A percentile compares a stretch with the other conserved stretches of the same genome.
Evolutionary conservation across 2,329 filamentous ascomycete species (phyloP).

Genomic region (Orbilia javanica): DNA sequence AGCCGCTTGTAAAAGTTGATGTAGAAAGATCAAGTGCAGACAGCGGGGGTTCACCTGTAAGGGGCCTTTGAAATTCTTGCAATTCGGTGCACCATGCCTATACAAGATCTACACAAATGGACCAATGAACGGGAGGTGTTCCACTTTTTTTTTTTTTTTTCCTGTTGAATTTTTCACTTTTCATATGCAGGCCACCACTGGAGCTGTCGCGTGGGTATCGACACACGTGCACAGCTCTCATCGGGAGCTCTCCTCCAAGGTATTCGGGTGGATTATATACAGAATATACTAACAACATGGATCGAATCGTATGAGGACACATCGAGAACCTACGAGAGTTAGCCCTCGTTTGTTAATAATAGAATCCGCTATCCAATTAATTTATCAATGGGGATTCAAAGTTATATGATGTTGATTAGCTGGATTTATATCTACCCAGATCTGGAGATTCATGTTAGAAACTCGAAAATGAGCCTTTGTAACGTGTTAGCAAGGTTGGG

Average conservation of each 20-base stretch:
- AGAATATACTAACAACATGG: neutral
- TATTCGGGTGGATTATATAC: neutral
- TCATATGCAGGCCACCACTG: neutral
- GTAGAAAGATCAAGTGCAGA: neutral
- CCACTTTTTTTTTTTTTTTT: neutral
- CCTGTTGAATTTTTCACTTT: neutral
- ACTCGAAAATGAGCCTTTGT: neutral
- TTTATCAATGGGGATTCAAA: neutral
- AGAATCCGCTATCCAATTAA: slow-evolving; percentile 2
- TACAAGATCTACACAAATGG: neutral
- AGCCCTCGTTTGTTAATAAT: neutral
- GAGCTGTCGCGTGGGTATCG: neutral
- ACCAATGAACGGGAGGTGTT: neutral
- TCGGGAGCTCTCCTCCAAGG: slow-evolving; percentile 1
- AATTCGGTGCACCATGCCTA: neutral
- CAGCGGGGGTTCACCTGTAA: neutral
- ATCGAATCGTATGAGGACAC: slow-evolving; percentile 8
- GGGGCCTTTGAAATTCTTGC: neutral
- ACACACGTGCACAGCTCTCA: neutral
- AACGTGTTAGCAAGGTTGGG: too few species aligned
- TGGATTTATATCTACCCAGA: slow-evolving; percentile 2
- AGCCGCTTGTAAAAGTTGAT: neutral
- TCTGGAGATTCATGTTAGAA: too few species aligned
- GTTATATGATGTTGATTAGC: slow-evolving; percentile 1
- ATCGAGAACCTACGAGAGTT: neutral